These are phyloP conservation scores for Boechera retrofracta DNA, from an alignment of 345 rosid genomes.

Conservation along the genomic window DNA sequence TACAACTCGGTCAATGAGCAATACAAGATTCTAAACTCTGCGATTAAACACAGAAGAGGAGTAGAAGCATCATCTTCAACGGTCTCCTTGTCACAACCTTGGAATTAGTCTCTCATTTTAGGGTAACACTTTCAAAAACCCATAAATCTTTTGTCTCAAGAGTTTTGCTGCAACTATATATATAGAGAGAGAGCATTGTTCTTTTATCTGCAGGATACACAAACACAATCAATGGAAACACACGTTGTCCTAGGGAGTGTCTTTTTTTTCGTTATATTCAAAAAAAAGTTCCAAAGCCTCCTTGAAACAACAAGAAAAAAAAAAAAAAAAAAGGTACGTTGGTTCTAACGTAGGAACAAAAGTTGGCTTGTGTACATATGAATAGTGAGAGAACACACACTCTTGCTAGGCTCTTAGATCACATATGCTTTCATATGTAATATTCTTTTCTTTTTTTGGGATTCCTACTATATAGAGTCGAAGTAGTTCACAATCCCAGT, in stretches of 20 bases:
- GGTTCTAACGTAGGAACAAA: constrained; percentile 36
- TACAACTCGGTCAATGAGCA: constrained; percentile 69
- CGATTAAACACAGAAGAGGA: constrained; percentile 67
- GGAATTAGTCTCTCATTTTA: constrained; percentile 53
- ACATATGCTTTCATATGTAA: constrained; percentile 40
- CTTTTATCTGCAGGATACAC: constrained; percentile 36
- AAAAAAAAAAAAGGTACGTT: constrained; percentile 26
- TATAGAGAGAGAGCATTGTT: neutral
- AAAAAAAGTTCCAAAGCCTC: constrained; percentile 24
- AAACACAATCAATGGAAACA: constrained; percentile 40
- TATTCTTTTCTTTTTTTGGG: constrained; percentile 31
- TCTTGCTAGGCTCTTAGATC: constrained; percentile 32
- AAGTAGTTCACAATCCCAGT: constrained; percentile 19
- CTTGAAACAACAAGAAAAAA: constrained; percentile 1
- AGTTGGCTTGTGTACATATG: constrained; percentile 41
- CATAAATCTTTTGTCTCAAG: neutral
- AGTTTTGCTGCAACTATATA: neutral
- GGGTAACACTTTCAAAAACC: constrained; percentile 31
- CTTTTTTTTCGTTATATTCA: constrained; percentile 4
- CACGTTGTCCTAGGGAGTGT: constrained; percentile 26
- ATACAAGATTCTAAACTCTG: constrained; percentile 69
- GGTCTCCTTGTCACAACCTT: constrained; percentile 84
- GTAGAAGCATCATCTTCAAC: constrained; percentile 66
- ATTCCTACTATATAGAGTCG: constrained; percentile 20
- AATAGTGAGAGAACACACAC: constrained; percentile 32